phyloP scores from a whole-genome alignment of 768 basidiomycete genomes.

The Hemileccinum impolitum region DNA sequence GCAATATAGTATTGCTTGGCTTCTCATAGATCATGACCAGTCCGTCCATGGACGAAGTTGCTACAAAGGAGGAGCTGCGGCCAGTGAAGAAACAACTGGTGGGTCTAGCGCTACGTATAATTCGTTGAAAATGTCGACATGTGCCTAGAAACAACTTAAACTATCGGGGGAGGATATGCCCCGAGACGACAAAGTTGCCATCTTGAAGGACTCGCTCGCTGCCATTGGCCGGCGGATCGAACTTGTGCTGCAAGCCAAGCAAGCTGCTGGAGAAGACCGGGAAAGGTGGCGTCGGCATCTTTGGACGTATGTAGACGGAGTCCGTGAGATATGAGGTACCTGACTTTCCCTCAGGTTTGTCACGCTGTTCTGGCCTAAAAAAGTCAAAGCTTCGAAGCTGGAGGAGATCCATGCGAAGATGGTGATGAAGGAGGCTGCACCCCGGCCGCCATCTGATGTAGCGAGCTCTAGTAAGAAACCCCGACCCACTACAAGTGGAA shows the following conservation, averaged over 20 bases:
- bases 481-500: slow-evolving; percentile 45
- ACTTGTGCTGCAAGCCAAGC: slow-evolving; percentile 69
- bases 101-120: slow-evolving; percentile 26
- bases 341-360: slow-evolving; percentile 64
- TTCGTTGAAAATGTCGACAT: slow-evolving; percentile 3
- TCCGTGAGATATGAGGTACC: slow-evolving; percentile 1
- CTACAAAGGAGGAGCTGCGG: slow-evolving; percentile 91
- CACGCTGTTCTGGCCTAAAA: slow-evolving; percentile 96
- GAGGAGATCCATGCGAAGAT: slow-evolving; percentile 96
- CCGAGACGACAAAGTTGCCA: slow-evolving; percentile 93
- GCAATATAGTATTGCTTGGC: background rate
- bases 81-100: slow-evolving; percentile 97
- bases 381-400: slow-evolving; percentile 89
- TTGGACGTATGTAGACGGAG: slow-evolving; percentile 77
- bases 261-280: slow-evolving; percentile 74
- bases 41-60: slow-evolving; percentile 91
- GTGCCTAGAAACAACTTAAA: slow-evolving; percentile 85
- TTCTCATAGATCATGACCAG: slow-evolving; percentile 36
- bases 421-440: slow-evolving; percentile 81
- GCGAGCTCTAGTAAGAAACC: slow-evolving; percentile 54
- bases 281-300: slow-evolving; percentile 90
- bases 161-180: slow-evolving; percentile 90
- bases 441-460: slow-evolving; percentile 51
- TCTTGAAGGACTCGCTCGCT: slow-evolving; percentile 91
- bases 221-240: slow-evolving; percentile 94